Conservation (phyloP, 495 filamentous ascomycete genomes). For the Annulohypoxylon maeteangense region DNA sequence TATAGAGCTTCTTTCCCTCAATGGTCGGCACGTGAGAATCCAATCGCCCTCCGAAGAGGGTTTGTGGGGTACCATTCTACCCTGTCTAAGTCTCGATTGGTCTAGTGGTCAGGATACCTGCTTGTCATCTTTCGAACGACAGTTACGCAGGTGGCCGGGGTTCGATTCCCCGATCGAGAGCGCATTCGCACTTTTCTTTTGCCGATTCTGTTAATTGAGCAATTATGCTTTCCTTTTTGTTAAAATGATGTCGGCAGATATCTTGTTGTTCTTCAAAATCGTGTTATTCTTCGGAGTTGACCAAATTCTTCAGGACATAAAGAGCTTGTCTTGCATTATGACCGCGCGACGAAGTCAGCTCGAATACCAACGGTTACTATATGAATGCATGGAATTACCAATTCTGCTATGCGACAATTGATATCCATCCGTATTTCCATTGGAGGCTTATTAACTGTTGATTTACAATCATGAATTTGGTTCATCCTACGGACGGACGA, state of each 20-base stretch:
- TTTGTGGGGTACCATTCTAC: not conserved
- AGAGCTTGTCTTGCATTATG: no score
- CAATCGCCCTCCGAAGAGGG: slow-evolving; percentile 14
- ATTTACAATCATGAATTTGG: slow-evolving; percentile 25
- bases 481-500: slow-evolving; percentile 21
- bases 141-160: slow-evolving; percentile 52
- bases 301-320: no score
- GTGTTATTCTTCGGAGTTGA: no score
- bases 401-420: not conserved
- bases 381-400: not conserved
- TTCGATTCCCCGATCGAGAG: slow-evolving; percentile 58
- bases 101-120: slow-evolving; percentile 46
- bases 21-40: slow-evolving; percentile 3
- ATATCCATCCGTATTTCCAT: not conserved
- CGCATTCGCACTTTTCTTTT: not conserved
- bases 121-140: slow-evolving; percentile 28
- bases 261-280: no score
- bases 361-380: not conserved
- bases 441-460: slow-evolving; percentile 22
- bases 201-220: not conserved
- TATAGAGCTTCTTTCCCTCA: not conserved
- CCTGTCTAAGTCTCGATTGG: slow-evolving; percentile 35
- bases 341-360: no score
- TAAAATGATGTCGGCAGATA: no score
- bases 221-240: not conserved